Evolutionary conservation across 2,329 filamentous ascomycete genomes (phyloP).

Genomic region (Stachybotrys elegans): DNA sequence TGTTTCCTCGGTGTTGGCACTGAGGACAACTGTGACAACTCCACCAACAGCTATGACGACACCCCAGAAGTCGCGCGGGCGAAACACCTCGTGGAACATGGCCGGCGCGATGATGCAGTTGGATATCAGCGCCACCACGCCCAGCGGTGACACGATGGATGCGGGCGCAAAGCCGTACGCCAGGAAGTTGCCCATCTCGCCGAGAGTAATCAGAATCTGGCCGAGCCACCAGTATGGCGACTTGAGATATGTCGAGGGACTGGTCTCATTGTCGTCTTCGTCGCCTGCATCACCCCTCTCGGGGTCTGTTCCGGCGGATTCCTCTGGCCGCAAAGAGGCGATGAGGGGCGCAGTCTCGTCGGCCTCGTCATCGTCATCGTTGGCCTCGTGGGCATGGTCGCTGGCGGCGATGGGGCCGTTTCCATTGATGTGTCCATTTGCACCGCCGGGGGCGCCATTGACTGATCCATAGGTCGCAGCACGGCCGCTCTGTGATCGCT

Average conservation of each 20-base stretch:
- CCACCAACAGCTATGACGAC: conserved; percentile 83
- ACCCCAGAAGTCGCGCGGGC: conserved; percentile 78
- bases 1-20: conserved; percentile 81
- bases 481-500: conserved; percentile 31
- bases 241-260: conserved; percentile 69
- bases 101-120: conserved; percentile 96
- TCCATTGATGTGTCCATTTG: conserved; percentile 16
- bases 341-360: conserved; percentile 48
- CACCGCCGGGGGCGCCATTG: conserved; percentile 7
- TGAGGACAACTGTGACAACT: conserved; percentile 88
- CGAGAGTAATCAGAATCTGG: conserved; percentile 85
- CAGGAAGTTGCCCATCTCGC: conserved; percentile 93
- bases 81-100: conserved; percentile 87
- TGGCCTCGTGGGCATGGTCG: conserved; percentile 28
- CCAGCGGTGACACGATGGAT: conserved; percentile 92
- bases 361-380: conserved; percentile 13
- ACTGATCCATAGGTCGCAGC: conserved; percentile 30
- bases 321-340: conserved; percentile 40
- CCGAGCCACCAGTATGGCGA: conserved; percentile 97
- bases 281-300: conserved; percentile 16
- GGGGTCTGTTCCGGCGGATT: conserved; percentile 16
- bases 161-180: conserved; percentile 97
- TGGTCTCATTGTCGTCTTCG: conserved; percentile 26
- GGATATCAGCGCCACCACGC: conserved; percentile 92
- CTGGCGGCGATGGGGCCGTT: conserved; percentile 10